Conservation (phyloP, 2,329 filamentous ascomycete species). For the Fusarium bulbicola region DNA sequence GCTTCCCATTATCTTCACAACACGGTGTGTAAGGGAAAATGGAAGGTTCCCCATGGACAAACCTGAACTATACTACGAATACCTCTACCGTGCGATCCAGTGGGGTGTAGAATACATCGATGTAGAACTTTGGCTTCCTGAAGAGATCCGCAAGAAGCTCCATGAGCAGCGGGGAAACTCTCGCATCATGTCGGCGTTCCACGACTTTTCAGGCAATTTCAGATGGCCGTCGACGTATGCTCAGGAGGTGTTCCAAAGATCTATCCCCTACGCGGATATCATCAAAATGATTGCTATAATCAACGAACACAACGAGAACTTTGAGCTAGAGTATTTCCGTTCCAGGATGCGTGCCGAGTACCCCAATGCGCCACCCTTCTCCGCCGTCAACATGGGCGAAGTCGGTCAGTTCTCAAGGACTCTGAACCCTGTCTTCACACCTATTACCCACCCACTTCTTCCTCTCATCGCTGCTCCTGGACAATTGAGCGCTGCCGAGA, state of each 20-base stretch:
- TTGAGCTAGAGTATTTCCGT: slow-evolving; percentile 89
- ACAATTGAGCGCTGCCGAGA: slow-evolving; percentile 85
- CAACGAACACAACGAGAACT: slow-evolving; percentile 84
- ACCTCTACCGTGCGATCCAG: slow-evolving; percentile 84
- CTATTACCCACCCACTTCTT: slow-evolving; percentile 85
- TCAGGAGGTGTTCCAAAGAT: slow-evolving; percentile 75
- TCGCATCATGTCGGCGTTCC: slow-evolving; percentile 90
- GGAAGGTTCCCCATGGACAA: slow-evolving; percentile 87
- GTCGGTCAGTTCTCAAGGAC: slow-evolving; percentile 86
- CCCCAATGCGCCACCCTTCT: slow-evolving; percentile 76
- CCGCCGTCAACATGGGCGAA: slow-evolving; percentile 87
- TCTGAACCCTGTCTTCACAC: slow-evolving; percentile 86
- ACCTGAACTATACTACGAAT: slow-evolving; percentile 77
- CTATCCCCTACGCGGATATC: slow-evolving; percentile 80
- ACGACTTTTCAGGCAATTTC: slow-evolving; percentile 86
- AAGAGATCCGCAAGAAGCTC: slow-evolving; percentile 73
- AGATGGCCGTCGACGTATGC: slow-evolving; percentile 82
- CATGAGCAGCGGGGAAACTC: slow-evolving; percentile 78
- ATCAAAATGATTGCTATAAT: slow-evolving; percentile 92
- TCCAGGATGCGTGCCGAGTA: slow-evolving; percentile 77
- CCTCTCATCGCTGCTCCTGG: slow-evolving; percentile 87
- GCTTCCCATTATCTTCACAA: slow-evolving; percentile 90
- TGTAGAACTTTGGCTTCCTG: slow-evolving; percentile 87
- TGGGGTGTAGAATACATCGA: slow-evolving; percentile 93
- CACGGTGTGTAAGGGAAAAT: slow-evolving; percentile 82